phyloP scores from a whole-genome alignment of 2,329 filamentous ascomycete species.

The Pezicula radicicola region DNA sequence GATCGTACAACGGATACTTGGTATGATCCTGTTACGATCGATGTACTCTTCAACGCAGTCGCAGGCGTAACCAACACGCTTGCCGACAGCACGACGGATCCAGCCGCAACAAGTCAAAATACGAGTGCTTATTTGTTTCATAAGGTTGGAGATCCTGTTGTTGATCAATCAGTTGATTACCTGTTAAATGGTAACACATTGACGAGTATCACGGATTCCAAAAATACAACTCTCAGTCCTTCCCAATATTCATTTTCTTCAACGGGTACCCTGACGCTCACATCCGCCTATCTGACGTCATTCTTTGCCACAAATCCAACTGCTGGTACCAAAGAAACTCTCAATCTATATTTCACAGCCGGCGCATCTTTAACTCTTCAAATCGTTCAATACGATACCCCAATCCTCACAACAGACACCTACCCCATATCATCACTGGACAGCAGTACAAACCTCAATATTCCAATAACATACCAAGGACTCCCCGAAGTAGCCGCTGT shows the following conservation, averaged over 20 bases:
- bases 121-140: conserved; percentile 55
- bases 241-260: conserved; percentile 45
- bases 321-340: conserved; percentile 44
- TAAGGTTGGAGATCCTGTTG: conserved; percentile 40
- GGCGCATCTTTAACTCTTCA: conserved; percentile 45
- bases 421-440: conserved; percentile 4
- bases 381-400: conserved; percentile 50
- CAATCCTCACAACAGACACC: conserved; percentile 21
- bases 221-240: conserved; percentile 32
- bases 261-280: conserved; percentile 43
- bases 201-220: conserved; percentile 34
- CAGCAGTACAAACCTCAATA: conserved; percentile 29
- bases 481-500: conserved; percentile 47
- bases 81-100: conserved; percentile 49
- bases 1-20: conserved; percentile 45
- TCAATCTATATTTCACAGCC: conserved; percentile 50
- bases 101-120: conserved; percentile 38
- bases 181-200: conserved; percentile 53
- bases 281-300: conserved; percentile 40
- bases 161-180: conserved; percentile 43
- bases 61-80: conserved; percentile 45
- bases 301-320: conserved; percentile 38
- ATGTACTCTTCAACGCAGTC: conserved; percentile 43
- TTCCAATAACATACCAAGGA: conserved; percentile 51
- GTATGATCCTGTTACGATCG: conserved; percentile 45